Evolutionary conservation across 495 filamentous ascomycete genomes (phyloP).

Genomic region (Baudoinia panamericana): DNA sequence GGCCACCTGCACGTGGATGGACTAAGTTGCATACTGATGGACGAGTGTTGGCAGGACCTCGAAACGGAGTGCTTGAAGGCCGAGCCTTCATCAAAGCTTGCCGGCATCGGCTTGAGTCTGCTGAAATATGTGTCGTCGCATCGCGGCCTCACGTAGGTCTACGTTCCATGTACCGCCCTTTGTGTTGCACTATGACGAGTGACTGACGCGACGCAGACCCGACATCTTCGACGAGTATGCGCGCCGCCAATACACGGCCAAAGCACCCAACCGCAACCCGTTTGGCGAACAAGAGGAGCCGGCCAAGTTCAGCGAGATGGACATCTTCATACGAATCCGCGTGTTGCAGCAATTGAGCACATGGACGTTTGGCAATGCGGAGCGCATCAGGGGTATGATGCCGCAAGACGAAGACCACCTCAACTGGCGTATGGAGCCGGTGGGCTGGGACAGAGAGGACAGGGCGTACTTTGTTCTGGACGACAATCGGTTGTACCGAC

Average conservation of each 20-base stretch:
- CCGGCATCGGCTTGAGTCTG: slow-evolving; percentile 73
- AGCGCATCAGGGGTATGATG: slow-evolving; percentile 76
- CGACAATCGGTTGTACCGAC: slow-evolving; percentile 83
- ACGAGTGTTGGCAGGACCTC: slow-evolving; percentile 49
- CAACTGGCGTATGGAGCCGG: slow-evolving; percentile 71
- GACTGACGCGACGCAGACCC: slow-evolving; percentile 37
- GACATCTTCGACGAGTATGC: slow-evolving; percentile 93
- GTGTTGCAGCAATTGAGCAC: slow-evolving; percentile 82
- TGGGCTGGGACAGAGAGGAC: slow-evolving; percentile 76
- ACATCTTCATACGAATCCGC: slow-evolving; percentile 74
- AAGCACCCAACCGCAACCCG: slow-evolving; percentile 68
- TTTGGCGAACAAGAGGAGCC: slow-evolving; percentile 70
- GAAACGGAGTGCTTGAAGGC: slow-evolving; percentile 78
- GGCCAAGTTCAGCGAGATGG: slow-evolving; percentile 62
- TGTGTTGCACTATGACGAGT: background rate
- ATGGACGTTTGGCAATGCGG: slow-evolving; percentile 77
- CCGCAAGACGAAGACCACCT: slow-evolving; percentile 66
- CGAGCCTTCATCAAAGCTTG: slow-evolving; percentile 53
- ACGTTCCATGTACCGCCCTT: background rate
- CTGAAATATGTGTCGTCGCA: slow-evolving; percentile 92
- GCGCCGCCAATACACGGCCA: slow-evolving; percentile 73
- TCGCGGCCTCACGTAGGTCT: slow-evolving; percentile 70
- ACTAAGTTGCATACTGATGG: slow-evolving; percentile 2
- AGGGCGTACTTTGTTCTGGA: slow-evolving; percentile 83
- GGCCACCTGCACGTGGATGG: background rate